Base-by-base conservation (phyloP, 495 filamentous ascomycete genomes). In the Aspergillus kassunensis region DNA sequence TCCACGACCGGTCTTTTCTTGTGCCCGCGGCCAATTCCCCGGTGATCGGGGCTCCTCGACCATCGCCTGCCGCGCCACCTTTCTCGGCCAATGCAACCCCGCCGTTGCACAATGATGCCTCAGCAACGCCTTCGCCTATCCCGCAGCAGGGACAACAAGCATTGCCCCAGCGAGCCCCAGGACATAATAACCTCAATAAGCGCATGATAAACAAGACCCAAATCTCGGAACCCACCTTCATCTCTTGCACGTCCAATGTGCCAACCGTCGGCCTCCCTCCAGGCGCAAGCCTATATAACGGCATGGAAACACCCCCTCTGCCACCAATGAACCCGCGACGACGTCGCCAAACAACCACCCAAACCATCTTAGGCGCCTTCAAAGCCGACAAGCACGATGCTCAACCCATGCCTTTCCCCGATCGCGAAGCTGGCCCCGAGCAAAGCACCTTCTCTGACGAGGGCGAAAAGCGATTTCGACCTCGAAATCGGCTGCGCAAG, bases 191-290 rank as follows among this genome's bases (percentile, higher is more conserved):
- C 47, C 66, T 71, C 19, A 74, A 66, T 48, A 93, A 90, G 72
- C 81, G 81, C 31, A 72, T 79, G 0, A 72, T 93, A 41, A 84
- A 82, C 58, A 90, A 92, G 60, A 71, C 77, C 29, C 81, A 86
- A 23, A 95, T 96, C 33, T 92, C 89, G 3, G 90, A 93, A 56
- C 90, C 90, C 0, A 87, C 79, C 0, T 86, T 95, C 49, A 66
- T 92, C n/a, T 87, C 81, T 29, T 81, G 78, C 18, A 93, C 89
- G 8, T 90, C 85, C 9, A 84, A 83, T 36, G 79, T 93, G 13
- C 81, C 84, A 3, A 83, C 81, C 0, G 75, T 87, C 11, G 77
- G 79, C 33, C 71, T 89, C 3, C 84, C 84, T 3, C 57, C 74
- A 53, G 70, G 75, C 47, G 59, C 78, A 40, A 56, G 71, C 66